Evolutionary conservation across 805 yeast genomes (phyloP), one percentile per base, ranked within the genome.

Genomic region (Blastobotrys parvus): DNA sequence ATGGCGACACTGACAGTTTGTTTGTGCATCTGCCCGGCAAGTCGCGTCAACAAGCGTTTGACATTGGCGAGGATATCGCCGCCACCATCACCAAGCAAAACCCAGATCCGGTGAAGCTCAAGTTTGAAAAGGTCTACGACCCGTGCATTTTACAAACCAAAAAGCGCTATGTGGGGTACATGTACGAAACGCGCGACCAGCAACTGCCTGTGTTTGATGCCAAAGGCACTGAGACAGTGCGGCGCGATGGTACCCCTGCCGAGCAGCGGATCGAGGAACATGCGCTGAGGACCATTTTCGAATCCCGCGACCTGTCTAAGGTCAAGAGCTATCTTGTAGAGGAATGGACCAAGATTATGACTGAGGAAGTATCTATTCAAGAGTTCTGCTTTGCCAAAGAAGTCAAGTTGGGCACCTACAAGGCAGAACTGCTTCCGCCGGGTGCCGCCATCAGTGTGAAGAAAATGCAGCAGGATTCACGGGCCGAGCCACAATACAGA

Each of bases 1-100:
- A 92, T 59, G 97, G 98, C 3, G 98, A 92, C 59, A 92, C 98
- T 0, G 98, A 92, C 61, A 85, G 95, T 33, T 61, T 92, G 43
- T 92, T 92, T 69, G 89, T 92, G 2, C 82, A 85, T 56, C 69
- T 92, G 3, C 97, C 97, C 0, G 96, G 96, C 0, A 78, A 77
- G 54, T 69, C 85, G 0, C 76, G 71, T 48, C 73, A 65, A 2
- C 90, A 88, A 22, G 97, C 97, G 0, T 88, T 90, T 57, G 60
- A 55, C 10, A 66, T 82, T 35, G 98, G 97, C 0, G 62, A 69
- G 23, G 79, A 76, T 35, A 80, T 92, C 55, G 85, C 95, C 0
- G 60, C 62, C 0, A 55, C 62, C 38, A 71, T 92, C 2, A 81
- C 95, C 0, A 62, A 67, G 8, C 53, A 66, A 25, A 82, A 86